Conservation (phyloP, 2,329 filamentous ascomycete genomes). For the Trichoderma asperellum region DNA sequence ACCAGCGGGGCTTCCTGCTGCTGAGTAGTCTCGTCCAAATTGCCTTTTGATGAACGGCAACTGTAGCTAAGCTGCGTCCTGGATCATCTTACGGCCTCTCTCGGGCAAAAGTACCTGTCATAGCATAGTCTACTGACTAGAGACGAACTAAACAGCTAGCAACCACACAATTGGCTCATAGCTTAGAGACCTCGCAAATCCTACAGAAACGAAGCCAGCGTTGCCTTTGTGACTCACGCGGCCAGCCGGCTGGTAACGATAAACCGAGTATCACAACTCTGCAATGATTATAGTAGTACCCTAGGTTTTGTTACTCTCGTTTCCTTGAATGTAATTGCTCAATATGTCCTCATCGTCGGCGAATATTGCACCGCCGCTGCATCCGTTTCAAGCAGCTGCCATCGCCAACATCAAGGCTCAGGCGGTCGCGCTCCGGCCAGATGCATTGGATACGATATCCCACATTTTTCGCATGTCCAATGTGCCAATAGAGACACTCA, state of each 20-base stretch:
- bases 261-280: neutral
- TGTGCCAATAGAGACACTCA: neutral
- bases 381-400: constrained; percentile 18
- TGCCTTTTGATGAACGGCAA: neutral
- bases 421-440: neutral
- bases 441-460: constrained; percentile 5
- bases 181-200: neutral
- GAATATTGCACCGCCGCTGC: neutral
- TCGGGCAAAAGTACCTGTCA: neutral
- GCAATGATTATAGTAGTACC: no score
- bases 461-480: constrained; percentile 27
- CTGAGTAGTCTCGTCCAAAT: neutral
- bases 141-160: neutral
- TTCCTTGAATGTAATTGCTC: neutral
- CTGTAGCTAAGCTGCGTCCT: neutral
- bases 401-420: constrained; percentile 22
- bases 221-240: constrained; percentile 6
- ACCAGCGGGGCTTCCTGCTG: neutral
- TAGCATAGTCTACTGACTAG: neutral
- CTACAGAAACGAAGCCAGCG: neutral
- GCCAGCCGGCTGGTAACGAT: neutral
- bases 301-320: neutral
- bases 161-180: neutral
- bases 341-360: neutral
- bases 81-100: neutral